These are phyloP conservation scores for Abrus precatorius DNA, from an alignment of 306 rosid genomes.

Conservation along the genomic window DNA sequence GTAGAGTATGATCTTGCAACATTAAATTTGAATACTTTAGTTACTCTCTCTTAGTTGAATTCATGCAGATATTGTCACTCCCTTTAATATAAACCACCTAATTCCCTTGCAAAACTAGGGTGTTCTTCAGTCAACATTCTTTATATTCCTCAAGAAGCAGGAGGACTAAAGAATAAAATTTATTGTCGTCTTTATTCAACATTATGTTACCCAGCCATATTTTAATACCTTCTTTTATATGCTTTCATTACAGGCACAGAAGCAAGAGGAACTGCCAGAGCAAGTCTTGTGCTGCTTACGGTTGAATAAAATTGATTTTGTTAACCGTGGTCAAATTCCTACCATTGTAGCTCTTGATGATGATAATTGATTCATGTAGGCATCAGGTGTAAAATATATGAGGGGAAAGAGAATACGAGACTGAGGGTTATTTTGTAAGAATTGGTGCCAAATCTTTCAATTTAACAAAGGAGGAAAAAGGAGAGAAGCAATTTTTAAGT, in stretches of 20 bases:
- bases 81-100: too few species aligned
- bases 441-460: not conserved
- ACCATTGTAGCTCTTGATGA: constrained; percentile 63
- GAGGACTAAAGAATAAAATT: too few species aligned
- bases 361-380: constrained; percentile 45
- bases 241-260: constrained; percentile 73
- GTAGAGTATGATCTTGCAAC: constrained; percentile 32
- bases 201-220: not conserved
- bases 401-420: not conserved
- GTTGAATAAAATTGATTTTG: constrained; percentile 82
- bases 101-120: too few species aligned
- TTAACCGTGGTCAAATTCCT: constrained; percentile 83
- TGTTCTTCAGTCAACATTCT: too few species aligned
- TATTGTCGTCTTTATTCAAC: too few species aligned
- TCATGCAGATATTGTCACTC: too few species aligned
- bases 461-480: not conserved
- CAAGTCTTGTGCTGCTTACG: constrained; percentile 84
- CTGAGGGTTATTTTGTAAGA: constrained; percentile 16
- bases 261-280: constrained; percentile 90
- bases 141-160: too few species aligned
- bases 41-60: too few species aligned
- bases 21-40: too few species aligned
- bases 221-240: not conserved
- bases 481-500: not conserved
- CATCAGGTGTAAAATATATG: not conserved